Evolutionary conservation across 108 stramenopile species (phyloP).

Genomic region (Cyclotella choctawhatcheeana): DNA sequence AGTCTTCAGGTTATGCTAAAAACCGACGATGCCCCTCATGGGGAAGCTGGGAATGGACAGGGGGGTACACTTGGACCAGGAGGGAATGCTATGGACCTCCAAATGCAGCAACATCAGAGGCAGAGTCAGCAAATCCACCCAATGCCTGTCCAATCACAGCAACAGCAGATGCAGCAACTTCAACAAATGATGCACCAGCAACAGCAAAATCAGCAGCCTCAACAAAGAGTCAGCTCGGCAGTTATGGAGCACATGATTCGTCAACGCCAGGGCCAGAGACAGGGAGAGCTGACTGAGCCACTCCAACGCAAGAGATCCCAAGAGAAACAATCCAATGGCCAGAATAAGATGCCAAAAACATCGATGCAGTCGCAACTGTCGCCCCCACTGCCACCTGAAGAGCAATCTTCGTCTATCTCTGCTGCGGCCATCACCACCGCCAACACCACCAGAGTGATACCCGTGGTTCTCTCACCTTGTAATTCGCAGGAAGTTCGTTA

Average conservation of each 20-base stretch:
- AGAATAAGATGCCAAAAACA: neutral
- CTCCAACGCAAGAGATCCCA: neutral
- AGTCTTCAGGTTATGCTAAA: conserved; percentile 34
- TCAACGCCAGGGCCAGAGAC: conserved; percentile 17
- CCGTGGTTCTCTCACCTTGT: conserved; percentile 29
- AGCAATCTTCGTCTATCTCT: neutral
- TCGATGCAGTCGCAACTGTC: neutral
- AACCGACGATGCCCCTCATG: neutral
- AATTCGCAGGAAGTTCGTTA: neutral
- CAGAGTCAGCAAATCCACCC: neutral
- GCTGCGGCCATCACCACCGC: too few relatives aligned
- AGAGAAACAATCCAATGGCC: neutral
- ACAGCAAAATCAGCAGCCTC: conserved; percentile 17
- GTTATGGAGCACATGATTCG: conserved; percentile 42
- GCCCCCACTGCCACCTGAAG: neutral
- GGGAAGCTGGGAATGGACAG: neutral
- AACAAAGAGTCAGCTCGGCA: conserved; percentile 19
- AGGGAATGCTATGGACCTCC: neutral
- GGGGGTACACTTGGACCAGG: neutral
- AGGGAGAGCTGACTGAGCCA: too few relatives aligned
- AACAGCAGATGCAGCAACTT: conserved; percentile 17
- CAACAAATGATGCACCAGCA: conserved; percentile 10
- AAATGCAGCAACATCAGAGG: conserved; percentile 6
- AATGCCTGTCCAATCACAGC: conserved; percentile 6
- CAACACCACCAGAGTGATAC: conserved; percentile 21